A percentile compares a stretch with the other conserved stretches of the same genome.
Conservation (phyloP, 129 eudicot genomes). For the Flaveria bidentis region DNA sequence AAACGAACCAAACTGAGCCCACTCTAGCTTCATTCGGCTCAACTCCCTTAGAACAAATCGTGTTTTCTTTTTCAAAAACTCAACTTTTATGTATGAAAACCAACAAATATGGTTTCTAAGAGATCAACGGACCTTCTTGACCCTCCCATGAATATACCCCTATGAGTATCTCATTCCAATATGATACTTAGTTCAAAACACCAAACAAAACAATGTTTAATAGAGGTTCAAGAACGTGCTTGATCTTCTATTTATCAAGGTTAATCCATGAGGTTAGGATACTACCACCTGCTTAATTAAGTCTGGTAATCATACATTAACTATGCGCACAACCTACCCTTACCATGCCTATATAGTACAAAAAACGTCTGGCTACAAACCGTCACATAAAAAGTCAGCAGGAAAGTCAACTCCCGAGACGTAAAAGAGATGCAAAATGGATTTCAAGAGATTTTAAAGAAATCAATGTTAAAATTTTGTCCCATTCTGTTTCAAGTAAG, state of each 20-base stretch:
- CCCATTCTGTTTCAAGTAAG: slow-evolving; percentile 44
- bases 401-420: slow-evolving; percentile 16
- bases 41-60: no score
- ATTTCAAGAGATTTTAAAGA: slow-evolving; percentile 8
- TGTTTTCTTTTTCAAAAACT: no score
- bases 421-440: slow-evolving; percentile 20
- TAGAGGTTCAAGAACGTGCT: not conserved
- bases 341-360: slow-evolving; percentile 27
- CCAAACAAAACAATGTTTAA: not conserved
- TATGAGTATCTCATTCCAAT: not conserved
- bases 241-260: not conserved
- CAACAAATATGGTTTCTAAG: not conserved
- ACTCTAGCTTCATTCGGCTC: no score
- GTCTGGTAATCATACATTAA: not conserved
- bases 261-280: not conserved
- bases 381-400: not conserved
- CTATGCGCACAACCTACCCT: slow-evolving; percentile 28
- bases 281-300: slow-evolving; percentile 27
- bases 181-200: not conserved
- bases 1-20: no score
- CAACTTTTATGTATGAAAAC: no score
- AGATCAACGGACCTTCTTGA: no score
- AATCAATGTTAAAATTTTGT: slow-evolving; percentile 30
- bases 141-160: no score
- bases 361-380: slow-evolving; percentile 23